Evolutionary conservation across 345 rosid genomes (phyloP).

Genomic region (Citrus medica): DNA sequence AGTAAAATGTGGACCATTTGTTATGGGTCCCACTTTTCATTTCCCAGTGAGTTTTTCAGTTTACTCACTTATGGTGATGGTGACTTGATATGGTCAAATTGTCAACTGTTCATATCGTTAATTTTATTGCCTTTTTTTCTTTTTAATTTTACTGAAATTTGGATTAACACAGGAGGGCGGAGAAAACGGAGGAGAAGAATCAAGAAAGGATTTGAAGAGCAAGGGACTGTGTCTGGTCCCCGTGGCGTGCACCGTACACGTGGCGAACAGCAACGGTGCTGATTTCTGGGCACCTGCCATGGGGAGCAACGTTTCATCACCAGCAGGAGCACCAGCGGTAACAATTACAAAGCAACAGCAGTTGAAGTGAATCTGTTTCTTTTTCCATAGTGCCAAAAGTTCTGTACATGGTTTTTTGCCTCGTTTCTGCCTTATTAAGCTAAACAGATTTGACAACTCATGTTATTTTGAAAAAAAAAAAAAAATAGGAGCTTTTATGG

Average conservation of each 20-base stretch:
- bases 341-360: background rate
- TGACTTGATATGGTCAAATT: background rate
- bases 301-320: slow-evolving; percentile 25
- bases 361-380: background rate
- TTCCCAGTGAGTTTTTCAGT: too few relatives aligned
- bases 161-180: slow-evolving; percentile 36
- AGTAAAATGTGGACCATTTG: background rate
- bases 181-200: slow-evolving; percentile 32
- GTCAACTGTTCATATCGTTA: background rate
- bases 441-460: background rate
- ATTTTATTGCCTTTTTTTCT: background rate
- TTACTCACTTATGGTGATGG: background rate
- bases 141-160: background rate
- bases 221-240: slow-evolving; percentile 87
- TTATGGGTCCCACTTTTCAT: background rate
- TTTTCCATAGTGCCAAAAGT: background rate
- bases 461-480: background rate
- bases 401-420: slow-evolving; percentile 5
- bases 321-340: slow-evolving; percentile 13
- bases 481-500: background rate
- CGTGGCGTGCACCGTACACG: slow-evolving; percentile 54
- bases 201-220: slow-evolving; percentile 51
- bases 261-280: slow-evolving; percentile 68
- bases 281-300: slow-evolving; percentile 86
- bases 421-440: background rate